Evolutionary conservation across 176 grass and related monocot species (phyloP).

Genomic region (Puya raimondii): DNA sequence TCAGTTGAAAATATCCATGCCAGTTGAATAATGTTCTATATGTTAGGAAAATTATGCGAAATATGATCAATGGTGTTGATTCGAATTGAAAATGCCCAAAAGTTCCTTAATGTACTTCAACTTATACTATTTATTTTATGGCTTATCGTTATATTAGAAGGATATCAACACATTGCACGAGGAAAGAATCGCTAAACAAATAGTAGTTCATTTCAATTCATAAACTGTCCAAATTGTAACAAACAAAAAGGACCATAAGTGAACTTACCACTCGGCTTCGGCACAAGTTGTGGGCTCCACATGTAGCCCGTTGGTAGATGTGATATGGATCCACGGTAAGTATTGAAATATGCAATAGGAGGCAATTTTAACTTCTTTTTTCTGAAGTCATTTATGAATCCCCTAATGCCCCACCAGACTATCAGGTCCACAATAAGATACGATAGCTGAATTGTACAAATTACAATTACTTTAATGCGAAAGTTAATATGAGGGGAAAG

Average conservation of each 20-base stretch:
- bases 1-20: background rate
- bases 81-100: background rate
- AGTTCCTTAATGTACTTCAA: background rate
- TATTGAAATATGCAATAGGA: slow-evolving; percentile 96
- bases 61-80: background rate
- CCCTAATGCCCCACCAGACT: slow-evolving; percentile 96
- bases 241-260: slow-evolving; percentile 7
- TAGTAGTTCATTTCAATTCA: background rate
- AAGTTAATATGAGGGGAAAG: background rate
- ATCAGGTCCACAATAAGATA: slow-evolving; percentile 87
- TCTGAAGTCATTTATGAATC: slow-evolving; percentile 95
- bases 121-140: background rate
- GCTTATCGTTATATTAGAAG: background rate
- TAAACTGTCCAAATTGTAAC: background rate
- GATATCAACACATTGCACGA: background rate
- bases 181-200: background rate
- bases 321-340: slow-evolving; percentile 97
- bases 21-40: background rate
- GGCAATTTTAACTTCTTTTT: slow-evolving; percentile 81
- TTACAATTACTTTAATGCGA: slow-evolving; percentile 25
- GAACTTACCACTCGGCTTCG: slow-evolving; percentile 73
- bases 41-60: background rate
- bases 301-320: slow-evolving; percentile 98
- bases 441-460: slow-evolving; percentile 63
- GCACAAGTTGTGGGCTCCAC: slow-evolving; percentile 90